Evolutionary conservation across 441 rosid species (phyloP).

Genomic region (Populus tomentosa): DNA sequence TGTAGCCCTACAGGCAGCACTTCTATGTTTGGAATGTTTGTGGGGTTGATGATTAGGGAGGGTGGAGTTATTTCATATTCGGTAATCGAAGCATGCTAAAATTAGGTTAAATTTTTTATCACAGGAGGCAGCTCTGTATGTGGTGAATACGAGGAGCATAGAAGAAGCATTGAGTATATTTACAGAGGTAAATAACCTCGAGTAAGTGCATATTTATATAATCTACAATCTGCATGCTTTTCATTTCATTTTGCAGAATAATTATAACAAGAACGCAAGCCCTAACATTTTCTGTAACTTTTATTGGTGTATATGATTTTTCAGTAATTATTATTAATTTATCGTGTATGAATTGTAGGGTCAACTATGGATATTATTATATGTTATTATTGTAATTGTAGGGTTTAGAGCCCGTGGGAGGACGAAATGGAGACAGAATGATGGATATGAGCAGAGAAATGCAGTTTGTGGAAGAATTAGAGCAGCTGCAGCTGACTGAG

Average conservation of each 20-base stretch:
- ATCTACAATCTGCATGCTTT: background rate
- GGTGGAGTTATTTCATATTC: no score
- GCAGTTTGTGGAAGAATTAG: background rate
- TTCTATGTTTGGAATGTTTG: no score
- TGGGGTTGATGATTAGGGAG: no score
- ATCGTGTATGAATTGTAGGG: background rate
- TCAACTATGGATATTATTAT: background rate
- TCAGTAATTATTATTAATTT: background rate
- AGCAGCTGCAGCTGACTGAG: background rate
- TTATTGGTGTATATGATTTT: background rate
- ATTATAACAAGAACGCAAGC: background rate
- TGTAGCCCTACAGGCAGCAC: no score
- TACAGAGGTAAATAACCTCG: constrained; percentile 25
- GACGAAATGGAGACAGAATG: background rate
- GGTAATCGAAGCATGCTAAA: no score
- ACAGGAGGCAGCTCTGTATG: constrained; percentile 48
- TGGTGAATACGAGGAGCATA: constrained; percentile 30
- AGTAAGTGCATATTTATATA: background rate
- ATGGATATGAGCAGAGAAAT: background rate
- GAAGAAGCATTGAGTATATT: constrained; percentile 47
- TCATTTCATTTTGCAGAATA: background rate
- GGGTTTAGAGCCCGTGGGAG: constrained; percentile 34
- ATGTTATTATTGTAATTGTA: background rate
- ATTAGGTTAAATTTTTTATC: no score
- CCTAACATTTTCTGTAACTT: background rate